These are phyloP conservation scores for Monosporascus sp. DNA, from an alignment of 2,329 filamentous ascomycete genomes.

Conservation along the genomic window DNA sequence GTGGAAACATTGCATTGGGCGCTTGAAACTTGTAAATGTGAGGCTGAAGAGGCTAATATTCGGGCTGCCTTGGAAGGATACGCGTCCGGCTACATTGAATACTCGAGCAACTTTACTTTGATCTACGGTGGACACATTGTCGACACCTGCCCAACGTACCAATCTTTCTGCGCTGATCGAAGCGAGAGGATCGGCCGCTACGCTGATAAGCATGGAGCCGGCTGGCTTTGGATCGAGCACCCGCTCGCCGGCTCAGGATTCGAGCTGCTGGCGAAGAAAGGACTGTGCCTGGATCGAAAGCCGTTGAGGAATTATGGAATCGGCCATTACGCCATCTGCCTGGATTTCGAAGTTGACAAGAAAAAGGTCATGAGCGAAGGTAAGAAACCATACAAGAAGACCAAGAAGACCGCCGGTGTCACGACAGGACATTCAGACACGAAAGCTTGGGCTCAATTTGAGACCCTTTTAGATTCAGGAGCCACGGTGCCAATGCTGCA, in stretches of 20 bases:
- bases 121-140: constrained; percentile 38
- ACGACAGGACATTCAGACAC: constrained; percentile 13
- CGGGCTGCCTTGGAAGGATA: constrained; percentile 37
- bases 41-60: constrained; percentile 36
- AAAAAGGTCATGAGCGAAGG: constrained; percentile 7
- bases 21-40: constrained; percentile 27
- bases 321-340: constrained; percentile 16
- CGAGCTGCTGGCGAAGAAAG: constrained; percentile 25
- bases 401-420: neutral
- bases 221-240: constrained; percentile 43
- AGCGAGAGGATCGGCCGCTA: constrained; percentile 34
- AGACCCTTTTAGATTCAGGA: constrained; percentile 37
- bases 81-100: constrained; percentile 33
- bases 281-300: constrained; percentile 20
- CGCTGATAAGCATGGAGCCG: constrained; percentile 28
- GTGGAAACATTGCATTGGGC: constrained; percentile 26
- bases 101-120: constrained; percentile 34
- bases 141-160: constrained; percentile 33
- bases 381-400: neutral
- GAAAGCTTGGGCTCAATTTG: constrained; percentile 17
- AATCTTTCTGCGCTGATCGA: constrained; percentile 33
- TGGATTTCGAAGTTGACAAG: constrained; percentile 11
- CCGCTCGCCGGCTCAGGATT: constrained; percentile 27
- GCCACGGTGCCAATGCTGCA: constrained; percentile 36
- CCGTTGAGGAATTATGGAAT: constrained; percentile 12